These are phyloP conservation scores for Nemania sp. DNA, from an alignment of 2,329 filamentous ascomycete species.

Conservation along the genomic window DNA sequence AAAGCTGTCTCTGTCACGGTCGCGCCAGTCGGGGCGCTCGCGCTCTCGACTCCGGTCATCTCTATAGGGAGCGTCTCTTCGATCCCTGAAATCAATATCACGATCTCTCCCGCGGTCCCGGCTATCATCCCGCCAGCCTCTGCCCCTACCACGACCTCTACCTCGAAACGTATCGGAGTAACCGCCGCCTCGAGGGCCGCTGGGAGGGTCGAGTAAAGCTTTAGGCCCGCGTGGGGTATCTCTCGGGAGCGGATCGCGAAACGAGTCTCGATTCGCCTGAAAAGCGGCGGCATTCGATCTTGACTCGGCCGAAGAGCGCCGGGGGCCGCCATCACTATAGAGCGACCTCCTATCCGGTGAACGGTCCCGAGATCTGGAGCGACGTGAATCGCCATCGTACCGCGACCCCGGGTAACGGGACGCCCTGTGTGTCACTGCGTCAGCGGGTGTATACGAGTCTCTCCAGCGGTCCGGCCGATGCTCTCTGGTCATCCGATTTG, in stretches of 20 bases:
- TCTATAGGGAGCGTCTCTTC: conserved; percentile 56
- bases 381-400: conserved; percentile 65
- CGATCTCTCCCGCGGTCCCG: conserved; percentile 64
- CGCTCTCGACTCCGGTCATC: conserved; percentile 65
- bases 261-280: conserved; percentile 61
- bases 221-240: conserved; percentile 84
- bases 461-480: neutral
- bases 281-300: conserved; percentile 64
- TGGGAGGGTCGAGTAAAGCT: conserved; percentile 72
- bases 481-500: neutral
- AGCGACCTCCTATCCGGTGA: conserved; percentile 64
- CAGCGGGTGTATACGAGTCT: conserved; percentile 19
- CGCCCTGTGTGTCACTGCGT: conserved; percentile 43
- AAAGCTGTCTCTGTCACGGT: conserved; percentile 59
- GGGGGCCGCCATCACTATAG: conserved; percentile 68
- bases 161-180: conserved; percentile 69
- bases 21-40: conserved; percentile 54
- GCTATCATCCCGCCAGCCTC: conserved; percentile 66
- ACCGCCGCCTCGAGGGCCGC: conserved; percentile 68
- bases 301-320: conserved; percentile 66
- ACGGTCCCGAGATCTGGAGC: conserved; percentile 70
- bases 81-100: conserved; percentile 62
- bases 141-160: conserved; percentile 60
- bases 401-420: conserved; percentile 61
- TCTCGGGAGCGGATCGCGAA: conserved; percentile 60